Base-by-base conservation (phyloP, 495 filamentous ascomycete species). In the Parathielavia hyrcaniae region DNA sequence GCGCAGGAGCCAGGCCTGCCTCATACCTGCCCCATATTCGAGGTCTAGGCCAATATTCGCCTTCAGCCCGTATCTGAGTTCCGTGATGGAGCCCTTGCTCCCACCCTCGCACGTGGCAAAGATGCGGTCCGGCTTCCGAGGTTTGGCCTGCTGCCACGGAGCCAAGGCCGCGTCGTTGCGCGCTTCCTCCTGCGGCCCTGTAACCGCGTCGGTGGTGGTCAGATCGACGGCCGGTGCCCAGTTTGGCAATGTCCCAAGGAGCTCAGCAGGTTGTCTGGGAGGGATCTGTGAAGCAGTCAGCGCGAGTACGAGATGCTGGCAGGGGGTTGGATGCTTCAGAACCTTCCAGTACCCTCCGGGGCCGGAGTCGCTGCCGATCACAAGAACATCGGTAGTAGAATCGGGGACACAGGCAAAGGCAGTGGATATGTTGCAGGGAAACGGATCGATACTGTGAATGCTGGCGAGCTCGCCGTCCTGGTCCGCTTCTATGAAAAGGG, bases 151-250 rank as follows among this genome's bases (percentile, higher is more conserved):
- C 19, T 45, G 44, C 55, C 55, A 66, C 12, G 67, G 61, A 5
- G 46, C 35, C 49, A 61, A 61, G 9, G 30, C 12, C 19, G 43
- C 56, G 17, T 57, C 40, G 1, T 50, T 45, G 16, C 30, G 43
- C 9, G 14, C n/a, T 23, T 48, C 40, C 45, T 63, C 55, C 30
- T 64, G 54, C 61, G 68, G 65, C 4, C 48, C 63, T 1, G 59
- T 53, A 32, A 57, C 59, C 14, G 64, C 64, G 12, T 69, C 65
- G 6, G 82, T 76, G 34, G 82, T 73, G 20, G 81, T 76, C 36
- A 88, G 81, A 68, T 97, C 90, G 19, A 82, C 79, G 22, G 85
- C 79, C 1, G 93, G 90, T 0, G 89, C 81, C 91, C 91, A 96
- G 65, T 91, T 96, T 34, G 85, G 79, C 50, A 81, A 68, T 8